Conservation (phyloP, 345 rosid species). For the Microthlaspi erraticum region DNA sequence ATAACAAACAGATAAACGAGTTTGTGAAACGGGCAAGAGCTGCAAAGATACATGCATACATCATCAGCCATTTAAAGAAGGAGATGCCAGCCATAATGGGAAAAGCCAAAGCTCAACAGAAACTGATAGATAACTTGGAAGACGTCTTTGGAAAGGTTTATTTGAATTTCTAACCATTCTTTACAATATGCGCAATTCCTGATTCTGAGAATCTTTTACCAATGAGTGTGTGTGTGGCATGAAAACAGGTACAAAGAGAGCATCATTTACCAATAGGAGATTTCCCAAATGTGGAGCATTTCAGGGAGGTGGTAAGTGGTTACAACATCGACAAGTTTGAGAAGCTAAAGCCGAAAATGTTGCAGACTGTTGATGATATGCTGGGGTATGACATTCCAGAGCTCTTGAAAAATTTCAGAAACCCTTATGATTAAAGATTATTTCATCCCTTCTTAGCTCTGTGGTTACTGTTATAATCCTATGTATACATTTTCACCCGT, state of each 20-base stretch:
- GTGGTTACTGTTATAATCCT: conserved; percentile 11
- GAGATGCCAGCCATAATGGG: conserved; percentile 97
- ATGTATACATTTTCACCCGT: conserved; percentile 9
- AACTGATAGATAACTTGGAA: conserved; percentile 74
- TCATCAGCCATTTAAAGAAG: conserved; percentile 84
- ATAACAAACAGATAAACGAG: conserved; percentile 77
- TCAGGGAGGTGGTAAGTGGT: conserved; percentile 73
- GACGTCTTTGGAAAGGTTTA: conserved; percentile 78
- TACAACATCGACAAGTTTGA: conserved; percentile 86
- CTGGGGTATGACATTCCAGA: conserved; percentile 89
- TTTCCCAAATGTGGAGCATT: conserved; percentile 85
- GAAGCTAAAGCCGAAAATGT: conserved; percentile 89
- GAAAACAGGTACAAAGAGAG: conserved; percentile 80
- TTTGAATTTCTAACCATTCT: not conserved
- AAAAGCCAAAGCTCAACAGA: conserved; percentile 88
- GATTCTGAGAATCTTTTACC: conserved; percentile 4
- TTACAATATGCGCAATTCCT: not conserved
- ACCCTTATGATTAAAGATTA: conserved; percentile 72
- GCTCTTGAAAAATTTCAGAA: conserved; percentile 76
- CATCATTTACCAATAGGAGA: conserved; percentile 87
- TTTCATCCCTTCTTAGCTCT: conserved; percentile 3
- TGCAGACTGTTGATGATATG: conserved; percentile 92
- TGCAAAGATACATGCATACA: conserved; percentile 89
- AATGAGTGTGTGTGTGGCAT: conserved; percentile 9
- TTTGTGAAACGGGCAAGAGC: conserved; percentile 98